Percentiles rank a stretch among this genome's conserved stretches.
Conservation (phyloP, 805 yeast genomes). For the Metschnikowia proteae region DNA sequence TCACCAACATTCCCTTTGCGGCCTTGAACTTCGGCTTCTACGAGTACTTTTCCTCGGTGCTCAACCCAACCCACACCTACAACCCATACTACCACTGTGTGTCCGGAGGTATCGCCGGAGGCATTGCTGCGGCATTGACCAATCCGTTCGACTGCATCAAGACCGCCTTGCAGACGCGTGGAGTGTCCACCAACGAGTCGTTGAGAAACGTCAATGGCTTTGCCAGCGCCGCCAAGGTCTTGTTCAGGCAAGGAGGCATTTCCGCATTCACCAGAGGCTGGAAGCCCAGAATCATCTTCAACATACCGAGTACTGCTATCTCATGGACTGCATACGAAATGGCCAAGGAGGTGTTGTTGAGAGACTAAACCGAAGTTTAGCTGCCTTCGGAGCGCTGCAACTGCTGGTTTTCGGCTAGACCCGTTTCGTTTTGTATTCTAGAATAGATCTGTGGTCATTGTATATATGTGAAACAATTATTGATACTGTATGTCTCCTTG, state of each 20-base stretch:
- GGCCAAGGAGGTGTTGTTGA: slow-evolving; percentile 72
- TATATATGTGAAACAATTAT: slow-evolving; percentile 1
- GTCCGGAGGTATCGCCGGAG: slow-evolving; percentile 93
- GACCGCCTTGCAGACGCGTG: slow-evolving; percentile 84
- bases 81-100: slow-evolving; percentile 91
- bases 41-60: slow-evolving; percentile 71
- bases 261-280: slow-evolving; percentile 78
- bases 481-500: too few relatives aligned
- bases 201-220: slow-evolving; percentile 63
- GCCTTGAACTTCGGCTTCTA: slow-evolving; percentile 91
- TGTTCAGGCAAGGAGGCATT: slow-evolving; percentile 57
- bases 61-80: slow-evolving; percentile 75
- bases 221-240: slow-evolving; percentile 62
- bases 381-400: background rate
- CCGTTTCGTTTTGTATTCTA: slow-evolving; percentile 1
- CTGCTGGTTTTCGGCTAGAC: background rate
- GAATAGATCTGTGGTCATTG: slow-evolving; percentile 3
- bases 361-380: slow-evolving; percentile 10
- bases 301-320: slow-evolving; percentile 94
- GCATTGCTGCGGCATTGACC: slow-evolving; percentile 89
- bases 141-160: slow-evolving; percentile 93
- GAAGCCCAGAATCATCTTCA: slow-evolving; percentile 85
- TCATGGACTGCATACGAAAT: slow-evolving; percentile 98
- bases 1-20: slow-evolving; percentile 91
- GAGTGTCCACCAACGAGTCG: slow-evolving; percentile 44